Conservation (phyloP, 2,329 filamentous ascomycete genomes). For the Penicillium janthinellum region DNA sequence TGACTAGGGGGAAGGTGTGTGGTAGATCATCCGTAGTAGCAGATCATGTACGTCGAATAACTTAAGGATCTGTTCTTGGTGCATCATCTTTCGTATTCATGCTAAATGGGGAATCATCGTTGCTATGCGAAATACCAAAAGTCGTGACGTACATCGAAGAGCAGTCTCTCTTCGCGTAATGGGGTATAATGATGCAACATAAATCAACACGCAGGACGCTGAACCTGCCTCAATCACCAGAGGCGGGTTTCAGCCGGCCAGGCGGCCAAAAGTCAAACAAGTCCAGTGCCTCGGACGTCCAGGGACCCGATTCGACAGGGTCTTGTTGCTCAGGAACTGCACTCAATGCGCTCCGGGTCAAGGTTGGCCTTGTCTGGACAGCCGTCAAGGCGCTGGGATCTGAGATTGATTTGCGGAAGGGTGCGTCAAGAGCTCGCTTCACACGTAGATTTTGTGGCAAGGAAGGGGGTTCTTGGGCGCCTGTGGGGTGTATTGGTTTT, state of each 20-base stretch:
- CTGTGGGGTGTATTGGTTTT: background rate
- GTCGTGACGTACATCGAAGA: background rate
- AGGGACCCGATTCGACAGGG: slow-evolving; percentile 39
- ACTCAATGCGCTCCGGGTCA: slow-evolving; percentile 24
- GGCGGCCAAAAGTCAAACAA: slow-evolving; percentile 49
- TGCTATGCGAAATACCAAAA: background rate
- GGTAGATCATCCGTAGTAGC: background rate
- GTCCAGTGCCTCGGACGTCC: slow-evolving; percentile 46
- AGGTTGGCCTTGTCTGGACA: slow-evolving; percentile 16
- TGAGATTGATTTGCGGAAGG: slow-evolving; percentile 38
- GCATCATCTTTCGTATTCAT: background rate
- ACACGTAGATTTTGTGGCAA: slow-evolving; percentile 1
- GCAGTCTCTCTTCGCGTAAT: background rate
- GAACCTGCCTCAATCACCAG: background rate
- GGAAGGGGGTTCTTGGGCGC: background rate
- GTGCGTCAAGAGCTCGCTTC: slow-evolving; percentile 15
- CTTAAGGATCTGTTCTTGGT: background rate
- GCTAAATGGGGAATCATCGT: slow-evolving; percentile 23
- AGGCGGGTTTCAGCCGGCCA: slow-evolving; percentile 38
- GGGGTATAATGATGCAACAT: slow-evolving; percentile 3
- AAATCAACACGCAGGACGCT: background rate
- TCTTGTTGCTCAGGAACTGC: slow-evolving; percentile 18
- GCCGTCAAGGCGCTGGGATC: slow-evolving; percentile 35
- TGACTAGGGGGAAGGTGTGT: background rate
- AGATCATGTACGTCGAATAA: background rate